Conservation (phyloP, 129 eudicot genomes). For the Solidago caesia region DNA sequence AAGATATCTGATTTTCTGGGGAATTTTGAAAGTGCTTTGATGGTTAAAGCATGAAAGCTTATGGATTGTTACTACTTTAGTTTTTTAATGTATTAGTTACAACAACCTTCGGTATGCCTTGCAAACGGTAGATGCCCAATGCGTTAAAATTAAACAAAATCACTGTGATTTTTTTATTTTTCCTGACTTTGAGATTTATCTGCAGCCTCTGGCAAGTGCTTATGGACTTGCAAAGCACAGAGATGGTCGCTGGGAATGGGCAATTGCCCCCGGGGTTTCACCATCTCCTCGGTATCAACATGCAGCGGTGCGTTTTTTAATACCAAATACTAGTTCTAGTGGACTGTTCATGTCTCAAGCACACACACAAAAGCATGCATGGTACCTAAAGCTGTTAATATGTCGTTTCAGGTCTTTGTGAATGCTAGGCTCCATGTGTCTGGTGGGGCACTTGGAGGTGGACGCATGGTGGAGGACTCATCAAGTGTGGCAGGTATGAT, state of each 20-base stretch:
- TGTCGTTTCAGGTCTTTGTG: conserved; percentile 76
- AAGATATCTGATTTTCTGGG: neutral
- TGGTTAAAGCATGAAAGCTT: neutral
- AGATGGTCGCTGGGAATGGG: conserved; percentile 99
- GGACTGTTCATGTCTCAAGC: neutral
- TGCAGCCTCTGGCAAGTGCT: conserved; percentile 94
- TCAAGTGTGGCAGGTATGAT: conserved; percentile 77
- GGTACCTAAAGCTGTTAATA: conserved; percentile 19
- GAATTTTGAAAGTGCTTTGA: conserved; percentile 5
- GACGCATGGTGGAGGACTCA: conserved; percentile 92
- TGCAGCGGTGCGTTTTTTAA: conserved; percentile 72
- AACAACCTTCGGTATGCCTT: conserved; percentile 1
- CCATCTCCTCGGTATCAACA: conserved; percentile 98
- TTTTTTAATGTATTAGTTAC: conserved; percentile 8
- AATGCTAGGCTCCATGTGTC: conserved; percentile 99
- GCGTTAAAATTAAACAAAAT: neutral
- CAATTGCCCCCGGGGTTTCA: conserved; percentile 99
- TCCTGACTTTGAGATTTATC: conserved; percentile 15
- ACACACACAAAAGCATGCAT: conserved; percentile 12
- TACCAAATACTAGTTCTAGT: neutral
- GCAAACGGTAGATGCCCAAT: neutral
- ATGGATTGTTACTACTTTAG: neutral
- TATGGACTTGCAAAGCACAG: conserved; percentile 99
- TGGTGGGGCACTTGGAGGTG: conserved; percentile 99
- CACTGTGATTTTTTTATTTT: neutral